Base-by-base conservation (phyloP, 345 rosid genomes). In the Hibiscus tridactylites region DNA sequence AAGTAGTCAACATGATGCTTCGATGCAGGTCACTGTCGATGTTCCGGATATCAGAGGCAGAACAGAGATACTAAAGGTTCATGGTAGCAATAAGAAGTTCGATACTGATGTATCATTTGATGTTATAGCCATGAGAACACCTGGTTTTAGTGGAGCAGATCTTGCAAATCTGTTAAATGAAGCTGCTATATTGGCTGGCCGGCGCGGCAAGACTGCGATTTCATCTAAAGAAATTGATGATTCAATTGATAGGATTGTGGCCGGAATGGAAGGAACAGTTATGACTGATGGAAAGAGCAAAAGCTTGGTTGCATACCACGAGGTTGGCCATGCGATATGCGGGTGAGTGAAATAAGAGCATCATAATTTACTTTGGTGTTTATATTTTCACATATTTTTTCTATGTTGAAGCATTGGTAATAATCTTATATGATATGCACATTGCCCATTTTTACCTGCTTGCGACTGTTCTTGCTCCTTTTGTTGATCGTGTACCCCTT, bases 251-350 rank as follows among this genome's bases (percentile, higher is more conserved):
- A 85, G 98, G 79, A 93, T 93, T 73, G 98, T 93, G 71, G 98
- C 98, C 60, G 98, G 98, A 56, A 93, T 93, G 98, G 98, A 93
- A 79, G 98, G 98, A 78, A 93, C 98, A 0, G 97, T 93, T n/a
- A 93, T 93, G 98, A 93, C 97, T 0, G 98, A 93, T 73, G 91
- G 98, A 46, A 93, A 93, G 86, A 90, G 98, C 74, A 93, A 93
- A 76, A 93, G 98, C 84, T 83, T 93, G 75, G 97, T 93, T 73
- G 96, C 98, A 21, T 91, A 93, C 85, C 98, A 93, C 73, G 98
- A 93, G 85, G 98, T 93, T 61, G 97, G 98, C 61, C 98, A 93
- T 65, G 97, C 98, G 26, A 81, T 93, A 66, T 93, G 98, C 62
- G 97, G 98, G 98, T 91, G 62, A 80, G 92, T 75, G 71, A 81